Evolutionary conservation across 2,329 filamentous ascomycete genomes (phyloP).

Genomic region (Aciculosporium take): DNA sequence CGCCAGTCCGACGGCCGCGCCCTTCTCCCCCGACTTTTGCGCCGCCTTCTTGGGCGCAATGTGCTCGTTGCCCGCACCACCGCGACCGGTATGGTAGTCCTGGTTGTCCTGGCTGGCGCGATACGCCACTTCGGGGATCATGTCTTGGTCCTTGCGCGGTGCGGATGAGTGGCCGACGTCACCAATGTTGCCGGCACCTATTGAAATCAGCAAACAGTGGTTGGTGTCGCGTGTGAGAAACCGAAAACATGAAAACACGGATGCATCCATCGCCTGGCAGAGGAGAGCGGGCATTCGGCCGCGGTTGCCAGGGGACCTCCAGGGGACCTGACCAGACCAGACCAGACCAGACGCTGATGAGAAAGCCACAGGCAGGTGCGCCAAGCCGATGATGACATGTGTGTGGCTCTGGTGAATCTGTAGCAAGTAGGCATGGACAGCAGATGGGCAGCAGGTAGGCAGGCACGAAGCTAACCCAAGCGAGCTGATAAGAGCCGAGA

Average conservation of each 20-base stretch:
- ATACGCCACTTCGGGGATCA: slow-evolving; percentile 37
- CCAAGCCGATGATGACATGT: too few species aligned
- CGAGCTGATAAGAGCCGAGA: too few species aligned
- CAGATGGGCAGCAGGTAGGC: too few species aligned
- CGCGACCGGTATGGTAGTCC: slow-evolving; percentile 45
- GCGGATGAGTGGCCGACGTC: slow-evolving; percentile 27
- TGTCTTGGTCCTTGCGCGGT: slow-evolving; percentile 34
- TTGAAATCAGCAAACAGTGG: not conserved
- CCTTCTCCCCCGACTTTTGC: slow-evolving; percentile 14
- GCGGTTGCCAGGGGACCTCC: too few species aligned
- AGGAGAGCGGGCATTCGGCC: too few species aligned
- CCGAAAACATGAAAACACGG: not conserved
- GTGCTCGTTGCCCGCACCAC: slow-evolving; percentile 44
- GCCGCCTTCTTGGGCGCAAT: slow-evolving; percentile 18
- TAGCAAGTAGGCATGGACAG: too few species aligned
- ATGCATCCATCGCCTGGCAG: not conserved
- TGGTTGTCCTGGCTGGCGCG: slow-evolving; percentile 32
- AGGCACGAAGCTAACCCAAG: too few species aligned
- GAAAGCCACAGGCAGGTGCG: too few species aligned
- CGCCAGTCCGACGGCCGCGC: slow-evolving; percentile 29
- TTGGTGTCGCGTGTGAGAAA: too few species aligned
- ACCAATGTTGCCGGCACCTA: slow-evolving; percentile 45
- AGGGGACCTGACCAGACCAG: too few species aligned
- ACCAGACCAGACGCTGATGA: too few species aligned
- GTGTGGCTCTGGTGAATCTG: too few species aligned